Evolutionary conservation across 106 monocot species (phyloP).

Genomic region (Cymbidium sinense): DNA sequence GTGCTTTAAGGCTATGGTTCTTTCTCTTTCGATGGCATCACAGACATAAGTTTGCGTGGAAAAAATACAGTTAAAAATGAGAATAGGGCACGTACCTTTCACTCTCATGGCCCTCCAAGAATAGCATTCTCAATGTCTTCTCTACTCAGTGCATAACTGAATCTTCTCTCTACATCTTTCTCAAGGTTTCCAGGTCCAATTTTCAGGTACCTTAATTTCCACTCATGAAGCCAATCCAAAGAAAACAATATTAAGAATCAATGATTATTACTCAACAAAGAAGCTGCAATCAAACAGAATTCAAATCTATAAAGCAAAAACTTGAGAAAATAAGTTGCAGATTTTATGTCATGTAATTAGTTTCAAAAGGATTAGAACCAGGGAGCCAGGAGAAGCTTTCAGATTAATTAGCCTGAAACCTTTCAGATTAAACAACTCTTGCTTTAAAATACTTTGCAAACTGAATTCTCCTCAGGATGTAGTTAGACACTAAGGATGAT

Average conservation of each 20-base stretch:
- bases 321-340: neutral
- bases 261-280: neutral
- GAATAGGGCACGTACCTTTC: neutral
- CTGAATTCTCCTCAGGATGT: too few relatives aligned
- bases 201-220: slow-evolving; percentile 69
- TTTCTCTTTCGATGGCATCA: neutral
- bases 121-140: slow-evolving; percentile 98
- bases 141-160: slow-evolving; percentile 96
- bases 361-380: neutral
- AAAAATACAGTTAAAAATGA: neutral
- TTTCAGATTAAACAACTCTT: too few relatives aligned
- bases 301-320: too few relatives aligned
- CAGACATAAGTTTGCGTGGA: neutral
- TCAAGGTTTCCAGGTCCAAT: slow-evolving; percentile 87
- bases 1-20: neutral
- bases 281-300: too few relatives aligned
- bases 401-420: too few relatives aligned
- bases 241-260: neutral
- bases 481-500: too few relatives aligned
- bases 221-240: neutral
- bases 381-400: neutral
- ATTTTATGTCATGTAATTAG: neutral
- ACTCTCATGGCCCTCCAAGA: slow-evolving; percentile 79
- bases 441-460: too few relatives aligned
- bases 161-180: slow-evolving; percentile 95